Evolutionary conservation across 2,329 filamentous ascomycete genomes (phyloP), one percentile per base, ranked within the genome.

Genomic region (Venturia asperata): DNA sequence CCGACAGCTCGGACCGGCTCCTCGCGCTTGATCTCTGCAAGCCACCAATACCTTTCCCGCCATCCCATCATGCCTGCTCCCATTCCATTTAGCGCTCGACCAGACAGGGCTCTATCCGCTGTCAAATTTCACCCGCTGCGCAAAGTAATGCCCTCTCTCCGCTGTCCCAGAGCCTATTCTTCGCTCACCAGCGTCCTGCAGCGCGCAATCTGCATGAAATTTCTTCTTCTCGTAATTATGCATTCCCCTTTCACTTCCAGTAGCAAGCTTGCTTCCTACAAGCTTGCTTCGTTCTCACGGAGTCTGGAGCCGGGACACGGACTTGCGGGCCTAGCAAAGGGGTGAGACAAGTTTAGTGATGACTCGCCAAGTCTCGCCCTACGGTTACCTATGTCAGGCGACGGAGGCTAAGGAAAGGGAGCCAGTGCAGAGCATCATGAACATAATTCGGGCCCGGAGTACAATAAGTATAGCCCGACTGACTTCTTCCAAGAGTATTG

Each of bases 21-120:
- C 52, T 37, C 52, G 52, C 49, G 49, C 49, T 34, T 56, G 49
- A 56, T 56, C 49, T 56, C 52, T 58, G 52, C 52, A 58, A 58
- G 52, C 52, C 52, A 37, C 52, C 52, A 58, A 39, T 58, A 55
- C 49, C 17, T 37, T 39, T 58, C 52, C 52, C 15, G 52, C 30
- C 6, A 37, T 58, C 30, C 11, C 2, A 37, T 2, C 5, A 56
- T 3, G 24, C 24, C 49, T 34, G 21, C 10, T n/a, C n/a, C 24
- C 19, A n/a, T 1, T 27, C n/a, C 4, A 19, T 13, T 17, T 56
- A 17, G 49, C 21, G 49, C 49, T 17, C 21, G 6, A n/a, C 49
- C 5, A 27, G 2, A 6, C 21, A 55, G 27, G 49, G 49, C 30
- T 24, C 49, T 55, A 34, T 9, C 49, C 49, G 49, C 49, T 55